A percentile compares a stretch with the other conserved stretches of the same genome.
Evolutionary conservation across 139 green algal species (phyloP).

Genomic region (Marvania coccoides): DNA sequence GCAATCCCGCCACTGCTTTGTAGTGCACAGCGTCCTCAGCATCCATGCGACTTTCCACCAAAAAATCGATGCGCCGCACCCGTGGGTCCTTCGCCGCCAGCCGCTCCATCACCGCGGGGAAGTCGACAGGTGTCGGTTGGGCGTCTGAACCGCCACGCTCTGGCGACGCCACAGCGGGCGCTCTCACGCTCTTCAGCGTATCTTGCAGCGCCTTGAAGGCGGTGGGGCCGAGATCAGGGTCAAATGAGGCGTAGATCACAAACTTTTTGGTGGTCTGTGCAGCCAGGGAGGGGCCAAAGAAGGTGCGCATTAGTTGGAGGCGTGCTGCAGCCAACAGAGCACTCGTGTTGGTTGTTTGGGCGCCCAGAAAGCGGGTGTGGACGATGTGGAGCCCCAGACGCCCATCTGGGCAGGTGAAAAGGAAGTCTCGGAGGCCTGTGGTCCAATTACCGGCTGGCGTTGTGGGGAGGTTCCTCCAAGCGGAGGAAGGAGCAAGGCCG

Average conservation of each 20-base stretch:
- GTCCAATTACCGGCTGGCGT: too few relatives aligned
- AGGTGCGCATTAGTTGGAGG: not conserved
- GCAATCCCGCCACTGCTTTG: not conserved
- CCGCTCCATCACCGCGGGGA: not conserved
- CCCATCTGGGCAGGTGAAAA: not conserved
- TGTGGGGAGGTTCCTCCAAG: too few relatives aligned
- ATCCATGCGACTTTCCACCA: not conserved
- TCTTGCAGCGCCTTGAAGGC: not conserved
- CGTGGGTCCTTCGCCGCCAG: not conserved
- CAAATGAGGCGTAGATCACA: not conserved
- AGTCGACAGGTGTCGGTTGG: not conserved
- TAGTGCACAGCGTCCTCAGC: not conserved
- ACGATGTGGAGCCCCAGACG: not conserved
- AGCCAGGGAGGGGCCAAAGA: not conserved
- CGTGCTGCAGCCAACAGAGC: not conserved
- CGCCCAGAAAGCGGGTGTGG: not conserved
- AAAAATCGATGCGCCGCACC: not conserved
- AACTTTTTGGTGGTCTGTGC: not conserved
- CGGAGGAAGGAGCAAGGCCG: too few relatives aligned
- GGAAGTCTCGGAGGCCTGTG: too few relatives aligned
- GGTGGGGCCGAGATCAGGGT: not conserved
- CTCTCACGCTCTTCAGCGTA: not conserved
- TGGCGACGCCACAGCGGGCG: not conserved
- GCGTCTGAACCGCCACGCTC: not conserved
- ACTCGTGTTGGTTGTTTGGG: not conserved